Percentiles rank a stretch among this genome's conserved stretches.
phyloP scores from a whole-genome alignment of 352 stramenopile species.

The Aphanomyces astaci region DNA sequence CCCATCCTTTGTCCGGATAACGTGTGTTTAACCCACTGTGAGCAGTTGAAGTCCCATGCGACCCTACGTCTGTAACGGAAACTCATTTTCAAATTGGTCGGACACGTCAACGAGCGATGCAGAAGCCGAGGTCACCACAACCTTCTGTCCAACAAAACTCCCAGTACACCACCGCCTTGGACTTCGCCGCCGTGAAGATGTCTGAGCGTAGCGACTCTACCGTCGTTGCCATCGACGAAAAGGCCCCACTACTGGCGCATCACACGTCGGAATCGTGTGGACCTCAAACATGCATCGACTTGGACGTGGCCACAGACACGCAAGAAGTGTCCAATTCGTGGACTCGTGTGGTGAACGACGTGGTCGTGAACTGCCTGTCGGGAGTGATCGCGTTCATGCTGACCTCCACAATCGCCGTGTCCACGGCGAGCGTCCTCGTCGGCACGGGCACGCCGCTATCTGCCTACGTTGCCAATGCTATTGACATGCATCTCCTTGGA shows the following conservation, averaged over 20 bases:
- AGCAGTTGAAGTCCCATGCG: background rate
- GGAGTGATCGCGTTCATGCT: constrained; percentile 71
- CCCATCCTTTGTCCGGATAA: background rate
- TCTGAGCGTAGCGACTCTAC: too few relatives aligned
- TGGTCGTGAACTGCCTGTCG: constrained; percentile 61
- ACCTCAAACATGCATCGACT: background rate
- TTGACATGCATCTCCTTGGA: constrained; percentile 77
- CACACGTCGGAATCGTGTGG: background rate
- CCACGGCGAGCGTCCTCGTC: constrained; percentile 68
- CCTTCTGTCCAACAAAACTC: too few relatives aligned
- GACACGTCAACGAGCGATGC: too few relatives aligned
- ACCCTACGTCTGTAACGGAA: background rate
- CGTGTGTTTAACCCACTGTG: background rate
- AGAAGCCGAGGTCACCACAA: too few relatives aligned
- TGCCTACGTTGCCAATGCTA: constrained; percentile 61
- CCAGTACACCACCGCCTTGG: too few relatives aligned
- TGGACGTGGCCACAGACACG: background rate
- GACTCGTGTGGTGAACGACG: constrained; percentile 1
- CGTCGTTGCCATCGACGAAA: too few relatives aligned
- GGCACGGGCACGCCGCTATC: constrained; percentile 52
- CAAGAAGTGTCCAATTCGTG: background rate
- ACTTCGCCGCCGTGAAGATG: too few relatives aligned
- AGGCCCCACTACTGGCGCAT: too few relatives aligned
- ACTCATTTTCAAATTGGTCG: too few relatives aligned
- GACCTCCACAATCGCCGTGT: constrained; percentile 68